Evolutionary conservation across 1,139 yeast species (phyloP).

Genomic region (Pneumocystis jirovecii): DNA sequence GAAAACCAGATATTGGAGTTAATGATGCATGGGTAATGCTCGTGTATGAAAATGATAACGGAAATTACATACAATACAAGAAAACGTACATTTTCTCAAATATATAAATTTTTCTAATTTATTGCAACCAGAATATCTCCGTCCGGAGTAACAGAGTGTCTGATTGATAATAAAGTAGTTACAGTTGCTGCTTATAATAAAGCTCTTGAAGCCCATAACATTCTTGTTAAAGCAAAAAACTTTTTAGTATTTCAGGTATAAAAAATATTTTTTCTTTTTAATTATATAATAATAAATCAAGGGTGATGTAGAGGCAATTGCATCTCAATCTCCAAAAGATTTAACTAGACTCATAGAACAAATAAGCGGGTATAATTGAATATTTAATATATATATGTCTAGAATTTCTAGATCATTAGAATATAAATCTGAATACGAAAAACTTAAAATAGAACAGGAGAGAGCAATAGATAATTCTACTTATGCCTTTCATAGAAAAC

Average conservation of each 20-base stretch:
- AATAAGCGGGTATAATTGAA: constrained; percentile 24
- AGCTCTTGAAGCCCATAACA: constrained; percentile 62
- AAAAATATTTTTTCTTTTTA: background rate
- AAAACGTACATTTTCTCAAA: constrained; percentile 5
- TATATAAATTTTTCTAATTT: background rate
- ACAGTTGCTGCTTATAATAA: constrained; percentile 51
- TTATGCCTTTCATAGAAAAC: constrained; percentile 52
- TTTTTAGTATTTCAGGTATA: constrained; percentile 67
- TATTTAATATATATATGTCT: background rate
- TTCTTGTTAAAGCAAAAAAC: constrained; percentile 76
- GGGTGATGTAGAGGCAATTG: constrained; percentile 90
- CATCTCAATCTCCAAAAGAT: constrained; percentile 70
- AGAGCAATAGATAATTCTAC: constrained; percentile 51
- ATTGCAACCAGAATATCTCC: constrained; percentile 27
- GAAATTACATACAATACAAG: constrained; percentile 15
- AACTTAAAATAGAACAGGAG: constrained; percentile 49
- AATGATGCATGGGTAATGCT: constrained; percentile 68
- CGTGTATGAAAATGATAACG: constrained; percentile 49
- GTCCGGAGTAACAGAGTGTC: constrained; percentile 53
- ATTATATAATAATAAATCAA: background rate
- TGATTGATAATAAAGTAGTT: constrained; percentile 47
- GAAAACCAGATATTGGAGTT: constrained; percentile 29
- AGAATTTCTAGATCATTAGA: constrained; percentile 58
- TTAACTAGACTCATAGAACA: constrained; percentile 63
- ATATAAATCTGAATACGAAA: constrained; percentile 51